Evolutionary conservation across 2,329 filamentous ascomycete genomes (phyloP), one percentile per base, ranked within the genome.

Genomic region (Paraphaeosphaeria sporulosa): DNA sequence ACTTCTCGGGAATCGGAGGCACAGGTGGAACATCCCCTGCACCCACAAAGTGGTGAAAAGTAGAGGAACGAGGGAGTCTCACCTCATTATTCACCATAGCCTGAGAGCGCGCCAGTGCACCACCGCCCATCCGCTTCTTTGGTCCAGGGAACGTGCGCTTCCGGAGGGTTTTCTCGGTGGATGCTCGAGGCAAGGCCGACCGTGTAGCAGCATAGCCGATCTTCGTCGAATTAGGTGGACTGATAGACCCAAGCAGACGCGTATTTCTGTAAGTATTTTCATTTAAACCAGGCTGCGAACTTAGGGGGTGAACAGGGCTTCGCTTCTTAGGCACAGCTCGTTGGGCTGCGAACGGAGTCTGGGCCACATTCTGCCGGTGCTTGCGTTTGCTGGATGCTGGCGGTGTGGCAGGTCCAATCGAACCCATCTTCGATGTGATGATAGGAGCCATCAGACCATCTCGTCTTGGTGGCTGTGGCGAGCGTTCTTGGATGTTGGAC

Each of bases 51-150:
- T 61, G 47, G 55, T 76, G 69, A 54, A 71, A 70, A 40, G 72
- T 74, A 32, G 62, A 64, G 55, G 72, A 74, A 58, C 65, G 70
- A 63, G 73, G 67, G 30, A 75, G 58, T 59, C 68, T 77, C 71
- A 76, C 75, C 74, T 77, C 69, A 63, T 70, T 62, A 50, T 68
- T 73, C 58, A 60, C 56, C 32, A 55, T 58, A 54, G 58, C 63
- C 50, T 64, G 58, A 59, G 66, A 52, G 57, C 59, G 62, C 54
- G 70, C 71, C n/a, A 65, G 61, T n/a, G 65, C 60, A 62, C 65
- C 68, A 49, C 63, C 59, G 50, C 66, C 64, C 44, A 51, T 66
- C 38, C 71, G 52, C 34, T 63, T 65, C 43, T 67, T 65, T 19
- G 69, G 64, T 25, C 68, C 69, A 15, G 63, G 60, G 13, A 71